Evolutionary conservation across 352 stramenopile species (phyloP).

Genomic region (Globisporangium cystogenes): DNA sequence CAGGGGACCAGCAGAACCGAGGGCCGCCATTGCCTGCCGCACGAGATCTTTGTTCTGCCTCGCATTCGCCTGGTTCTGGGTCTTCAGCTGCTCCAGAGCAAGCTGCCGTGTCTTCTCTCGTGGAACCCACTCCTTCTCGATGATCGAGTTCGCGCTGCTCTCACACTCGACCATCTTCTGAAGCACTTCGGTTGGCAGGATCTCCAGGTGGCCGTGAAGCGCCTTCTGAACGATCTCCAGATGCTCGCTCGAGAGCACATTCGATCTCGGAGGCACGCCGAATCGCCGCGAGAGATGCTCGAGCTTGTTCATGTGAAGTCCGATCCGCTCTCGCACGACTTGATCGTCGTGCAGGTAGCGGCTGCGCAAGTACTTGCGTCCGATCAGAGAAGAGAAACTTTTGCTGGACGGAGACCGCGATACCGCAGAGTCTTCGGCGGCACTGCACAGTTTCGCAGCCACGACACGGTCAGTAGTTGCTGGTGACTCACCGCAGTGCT

Average conservation of each 20-base stretch:
- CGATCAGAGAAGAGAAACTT: slow-evolving; percentile 31
- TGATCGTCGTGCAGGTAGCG: slow-evolving; percentile 42
- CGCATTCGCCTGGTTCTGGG: slow-evolving; percentile 23
- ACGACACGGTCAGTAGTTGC: background rate
- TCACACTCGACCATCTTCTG: slow-evolving; percentile 54
- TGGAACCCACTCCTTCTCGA: slow-evolving; percentile 51
- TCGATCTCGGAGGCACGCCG: slow-evolving; percentile 33
- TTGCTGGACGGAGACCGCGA: background rate
- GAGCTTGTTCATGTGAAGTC: slow-evolving; percentile 30
- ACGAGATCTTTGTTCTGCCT: slow-evolving; percentile 42
- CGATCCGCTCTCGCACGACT: slow-evolving; percentile 30
- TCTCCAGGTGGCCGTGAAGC: slow-evolving; percentile 51
- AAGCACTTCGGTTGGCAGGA: slow-evolving; percentile 46
- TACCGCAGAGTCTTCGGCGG: background rate
- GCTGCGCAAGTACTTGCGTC: slow-evolving; percentile 41
- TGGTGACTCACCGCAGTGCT: background rate
- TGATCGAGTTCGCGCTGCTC: slow-evolving; percentile 32
- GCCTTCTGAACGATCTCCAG: slow-evolving; percentile 46
- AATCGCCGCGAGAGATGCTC: slow-evolving; percentile 38
- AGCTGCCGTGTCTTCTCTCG: slow-evolving; percentile 43
- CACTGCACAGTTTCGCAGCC: background rate
- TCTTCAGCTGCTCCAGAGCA: slow-evolving; percentile 36
- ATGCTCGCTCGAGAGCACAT: slow-evolving; percentile 36
- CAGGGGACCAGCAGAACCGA: background rate
- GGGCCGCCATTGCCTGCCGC: slow-evolving; percentile 38